phyloP scores from a whole-genome alignment of 164 flowering plant species.

The Cinnamomum micranthum region DNA sequence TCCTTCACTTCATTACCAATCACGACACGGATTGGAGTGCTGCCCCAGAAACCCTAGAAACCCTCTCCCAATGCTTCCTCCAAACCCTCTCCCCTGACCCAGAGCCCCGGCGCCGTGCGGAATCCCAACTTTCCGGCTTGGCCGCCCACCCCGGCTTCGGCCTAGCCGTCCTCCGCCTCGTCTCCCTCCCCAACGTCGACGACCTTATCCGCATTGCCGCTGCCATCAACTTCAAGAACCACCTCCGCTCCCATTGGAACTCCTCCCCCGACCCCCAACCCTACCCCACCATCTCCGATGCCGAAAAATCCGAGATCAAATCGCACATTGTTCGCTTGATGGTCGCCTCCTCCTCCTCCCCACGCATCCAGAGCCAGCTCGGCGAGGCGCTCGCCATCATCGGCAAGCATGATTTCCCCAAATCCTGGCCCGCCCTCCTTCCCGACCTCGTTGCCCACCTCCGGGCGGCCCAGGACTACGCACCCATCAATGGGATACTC shows the following conservation, averaged over 20 bases:
- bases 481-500: conserved; percentile 68
- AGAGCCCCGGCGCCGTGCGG: conserved; percentile 80
- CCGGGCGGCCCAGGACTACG: conserved; percentile 48
- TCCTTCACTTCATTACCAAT: no score
- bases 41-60: conserved; percentile 48
- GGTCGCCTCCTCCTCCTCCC: conserved; percentile 41
- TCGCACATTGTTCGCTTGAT: conserved; percentile 69
- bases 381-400: conserved; percentile 78
- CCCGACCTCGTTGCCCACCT: conserved; percentile 67
- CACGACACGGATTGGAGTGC: conserved; percentile 32
- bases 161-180: conserved; percentile 73
- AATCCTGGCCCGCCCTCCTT: conserved; percentile 63
- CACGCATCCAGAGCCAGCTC: conserved; percentile 70
- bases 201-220: conserved; percentile 84
- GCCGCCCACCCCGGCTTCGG: conserved; percentile 64
- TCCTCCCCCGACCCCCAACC: neutral
- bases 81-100: conserved; percentile 69
- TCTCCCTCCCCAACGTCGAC: conserved; percentile 57
- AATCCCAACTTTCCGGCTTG: conserved; percentile 58
- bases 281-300: conserved; percentile 36
- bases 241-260: conserved; percentile 65
- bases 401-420: conserved; percentile 83
- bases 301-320: conserved; percentile 80
- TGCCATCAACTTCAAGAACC: conserved; percentile 87
- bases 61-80: conserved; percentile 73